phyloP scores from a whole-genome alignment of 805 yeast species.

The Ogataea henricii region DNA sequence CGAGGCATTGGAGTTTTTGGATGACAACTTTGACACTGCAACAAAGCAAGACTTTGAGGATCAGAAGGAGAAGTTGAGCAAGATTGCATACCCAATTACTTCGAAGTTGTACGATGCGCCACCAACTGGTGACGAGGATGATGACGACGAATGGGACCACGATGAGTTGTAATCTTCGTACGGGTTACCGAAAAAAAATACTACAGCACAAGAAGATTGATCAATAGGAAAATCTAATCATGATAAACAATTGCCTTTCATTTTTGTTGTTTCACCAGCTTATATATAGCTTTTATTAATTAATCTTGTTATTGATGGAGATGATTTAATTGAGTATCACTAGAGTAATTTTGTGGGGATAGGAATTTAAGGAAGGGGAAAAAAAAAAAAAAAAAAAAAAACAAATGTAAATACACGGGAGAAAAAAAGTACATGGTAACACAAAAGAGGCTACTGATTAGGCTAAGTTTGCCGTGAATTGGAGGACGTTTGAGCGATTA shows the following conservation, averaged over 20 bases:
- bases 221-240: not conserved
- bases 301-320: not conserved
- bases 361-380: not conserved
- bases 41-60: constrained; percentile 92
- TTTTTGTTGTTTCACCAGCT: constrained; percentile 3
- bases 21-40: constrained; percentile 79
- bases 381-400: not conserved
- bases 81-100: constrained; percentile 89
- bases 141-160: constrained; percentile 63
- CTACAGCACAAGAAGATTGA: constrained; percentile 3
- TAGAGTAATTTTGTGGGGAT: not conserved
- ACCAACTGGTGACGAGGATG: constrained; percentile 46
- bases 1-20: constrained; percentile 69
- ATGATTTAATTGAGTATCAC: not conserved
- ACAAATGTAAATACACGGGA: no score
- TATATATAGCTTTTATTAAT: constrained; percentile 10
- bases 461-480: no score
- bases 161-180: constrained; percentile 57
- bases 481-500: no score
- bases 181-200: not conserved
- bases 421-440: no score
- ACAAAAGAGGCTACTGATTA: no score
- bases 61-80: constrained; percentile 79
- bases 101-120: constrained; percentile 70
- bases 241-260: constrained; percentile 6